A percentile compares a stretch with the other conserved stretches of the same genome.
phyloP scores from a whole-genome alignment of 768 basidiomycete genomes.

The Hirschioporus abietinus region DNA sequence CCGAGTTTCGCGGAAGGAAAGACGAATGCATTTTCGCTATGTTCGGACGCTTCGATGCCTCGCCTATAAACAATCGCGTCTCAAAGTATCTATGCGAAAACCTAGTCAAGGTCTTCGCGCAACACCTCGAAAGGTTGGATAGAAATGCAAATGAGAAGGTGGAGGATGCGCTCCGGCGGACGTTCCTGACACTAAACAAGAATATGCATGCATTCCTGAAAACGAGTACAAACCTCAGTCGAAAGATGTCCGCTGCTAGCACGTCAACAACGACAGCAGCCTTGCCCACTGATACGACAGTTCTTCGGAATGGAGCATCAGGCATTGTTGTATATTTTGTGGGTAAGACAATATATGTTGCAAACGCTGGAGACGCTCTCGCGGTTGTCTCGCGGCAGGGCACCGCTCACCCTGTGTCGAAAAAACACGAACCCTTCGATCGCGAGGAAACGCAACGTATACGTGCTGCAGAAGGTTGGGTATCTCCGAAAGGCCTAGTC shows the following conservation, averaged over 20 bases:
- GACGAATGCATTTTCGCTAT: conserved; percentile 93
- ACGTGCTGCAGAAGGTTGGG: conserved; percentile 88
- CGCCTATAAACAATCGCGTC: conserved; percentile 50
- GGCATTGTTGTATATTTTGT: conserved; percentile 84
- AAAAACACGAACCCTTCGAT: conserved; percentile 87
- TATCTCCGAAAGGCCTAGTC: conserved; percentile 84
- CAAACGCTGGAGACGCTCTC: conserved; percentile 83
- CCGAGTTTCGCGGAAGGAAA: conserved; percentile 68
- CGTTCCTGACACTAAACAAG: conserved; percentile 86
- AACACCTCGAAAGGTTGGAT: conserved; percentile 46
- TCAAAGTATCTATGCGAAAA: conserved; percentile 83
- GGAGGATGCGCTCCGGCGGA: conserved; percentile 74
- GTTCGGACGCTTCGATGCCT: conserved; percentile 74
- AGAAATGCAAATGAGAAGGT: conserved; percentile 45
- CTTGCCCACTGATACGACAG: conserved; percentile 38
- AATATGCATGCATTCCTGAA: conserved; percentile 63
- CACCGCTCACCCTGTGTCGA: conserved; percentile 65
- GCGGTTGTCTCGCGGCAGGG: conserved; percentile 83
- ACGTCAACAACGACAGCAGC: conserved; percentile 29
- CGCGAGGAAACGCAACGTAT: conserved; percentile 81
- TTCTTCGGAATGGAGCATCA: conserved; percentile 67
- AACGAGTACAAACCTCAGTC: conserved; percentile 26
- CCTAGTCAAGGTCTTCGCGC: conserved; percentile 59
- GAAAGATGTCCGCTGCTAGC: conserved; percentile 76
- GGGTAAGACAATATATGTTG: conserved; percentile 77